Evolutionary conservation across 2,329 filamentous ascomycete species (phyloP).

Genomic region (Claviceps arundinis): DNA sequence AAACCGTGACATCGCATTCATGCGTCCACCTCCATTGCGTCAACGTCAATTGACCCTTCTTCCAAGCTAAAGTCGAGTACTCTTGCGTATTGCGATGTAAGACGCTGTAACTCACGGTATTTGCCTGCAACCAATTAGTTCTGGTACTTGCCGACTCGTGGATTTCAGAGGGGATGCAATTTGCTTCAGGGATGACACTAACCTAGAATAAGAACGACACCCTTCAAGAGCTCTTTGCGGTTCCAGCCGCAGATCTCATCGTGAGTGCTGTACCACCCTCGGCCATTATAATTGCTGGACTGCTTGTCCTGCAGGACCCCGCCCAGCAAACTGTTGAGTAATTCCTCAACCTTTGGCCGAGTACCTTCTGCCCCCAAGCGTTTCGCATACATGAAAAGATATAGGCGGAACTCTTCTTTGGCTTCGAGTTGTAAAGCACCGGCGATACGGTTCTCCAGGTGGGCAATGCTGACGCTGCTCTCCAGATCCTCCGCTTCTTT

Average conservation of each 20-base stretch:
- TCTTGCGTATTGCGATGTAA: constrained; percentile 89
- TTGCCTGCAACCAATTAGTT: constrained; percentile 50
- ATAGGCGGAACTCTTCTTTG: constrained; percentile 84
- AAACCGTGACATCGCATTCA: constrained; percentile 7
- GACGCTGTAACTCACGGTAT: constrained; percentile 83
- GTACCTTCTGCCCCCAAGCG: constrained; percentile 82
- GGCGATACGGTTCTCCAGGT: constrained; percentile 88
- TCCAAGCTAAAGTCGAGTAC: constrained; percentile 52
- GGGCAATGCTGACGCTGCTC: constrained; percentile 79
- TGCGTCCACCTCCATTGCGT: constrained; percentile 29
- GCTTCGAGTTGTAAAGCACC: constrained; percentile 75
- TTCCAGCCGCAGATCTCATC: constrained; percentile 84
- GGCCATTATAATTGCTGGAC: constrained; percentile 28
- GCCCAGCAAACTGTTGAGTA: constrained; percentile 70
- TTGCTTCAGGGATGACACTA: constrained; percentile 23
- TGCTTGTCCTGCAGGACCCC: constrained; percentile 50
- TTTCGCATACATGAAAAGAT: constrained; percentile 97
- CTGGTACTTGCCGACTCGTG: constrained; percentile 12
- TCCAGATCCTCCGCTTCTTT: constrained; percentile 92
- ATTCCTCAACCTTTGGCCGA: constrained; percentile 80
- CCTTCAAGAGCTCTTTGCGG: constrained; percentile 72
- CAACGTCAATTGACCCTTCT: constrained; percentile 29
- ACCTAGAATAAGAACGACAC: constrained; percentile 88
- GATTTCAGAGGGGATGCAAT: not conserved
- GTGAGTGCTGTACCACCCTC: constrained; percentile 52